These are phyloP conservation scores for Chaetomidium leptoderma DNA, from an alignment of 495 filamentous ascomycete genomes.

Conservation along the genomic window DNA sequence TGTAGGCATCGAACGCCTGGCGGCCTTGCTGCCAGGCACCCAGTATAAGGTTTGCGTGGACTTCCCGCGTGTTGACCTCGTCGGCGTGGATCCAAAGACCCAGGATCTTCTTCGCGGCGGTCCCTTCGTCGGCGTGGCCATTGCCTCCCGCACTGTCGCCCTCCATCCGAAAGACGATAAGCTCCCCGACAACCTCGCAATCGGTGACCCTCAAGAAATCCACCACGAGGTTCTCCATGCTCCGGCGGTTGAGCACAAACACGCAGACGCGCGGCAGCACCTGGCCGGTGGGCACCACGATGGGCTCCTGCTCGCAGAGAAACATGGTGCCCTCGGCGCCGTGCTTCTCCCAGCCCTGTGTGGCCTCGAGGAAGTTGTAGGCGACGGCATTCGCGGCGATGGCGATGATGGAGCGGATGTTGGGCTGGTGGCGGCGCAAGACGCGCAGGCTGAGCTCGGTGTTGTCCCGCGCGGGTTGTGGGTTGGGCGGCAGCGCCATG, in stretches of 20 bases:
- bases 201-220: slow-evolving; percentile 39
- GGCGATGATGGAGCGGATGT: slow-evolving; percentile 60
- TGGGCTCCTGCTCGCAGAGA: slow-evolving; percentile 58
- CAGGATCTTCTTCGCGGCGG: slow-evolving; percentile 30
- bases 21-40: slow-evolving; percentile 39
- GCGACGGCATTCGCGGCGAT: slow-evolving; percentile 76
- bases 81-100: slow-evolving; percentile 49
- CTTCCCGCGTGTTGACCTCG: slow-evolving; percentile 38
- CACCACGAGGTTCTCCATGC: slow-evolving; percentile 41
- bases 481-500: slow-evolving; percentile 23
- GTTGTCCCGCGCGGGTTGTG: slow-evolving; percentile 57
- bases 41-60: slow-evolving; percentile 35
- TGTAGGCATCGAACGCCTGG: slow-evolving; percentile 20
- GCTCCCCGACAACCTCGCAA: slow-evolving; percentile 40
- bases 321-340: slow-evolving; percentile 79
- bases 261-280: slow-evolving; percentile 33
- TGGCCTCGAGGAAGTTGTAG: slow-evolving; percentile 63
- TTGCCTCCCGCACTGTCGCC: slow-evolving; percentile 25
- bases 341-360: slow-evolving; percentile 69
- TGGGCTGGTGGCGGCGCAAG: slow-evolving; percentile 67
- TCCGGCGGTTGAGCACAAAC: slow-evolving; percentile 47
- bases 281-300: slow-evolving; percentile 26
- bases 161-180: slow-evolving; percentile 44
- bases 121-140: slow-evolving; percentile 29
- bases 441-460: slow-evolving; percentile 78